phyloP scores from a whole-genome alignment of 306 rosid genomes.

The Gynostemma pentaphyllum region DNA sequence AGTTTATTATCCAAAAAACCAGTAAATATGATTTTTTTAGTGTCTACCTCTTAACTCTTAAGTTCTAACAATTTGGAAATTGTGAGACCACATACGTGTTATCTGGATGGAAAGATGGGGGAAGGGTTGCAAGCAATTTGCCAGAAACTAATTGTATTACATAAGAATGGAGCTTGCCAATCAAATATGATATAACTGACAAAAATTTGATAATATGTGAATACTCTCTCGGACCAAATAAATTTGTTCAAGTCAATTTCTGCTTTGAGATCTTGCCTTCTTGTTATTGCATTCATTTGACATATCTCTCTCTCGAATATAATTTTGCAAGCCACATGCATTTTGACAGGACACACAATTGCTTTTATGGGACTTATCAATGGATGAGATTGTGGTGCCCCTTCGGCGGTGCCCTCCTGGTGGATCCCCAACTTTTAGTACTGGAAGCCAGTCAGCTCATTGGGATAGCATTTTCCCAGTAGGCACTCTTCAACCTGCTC shows the following conservation, averaged over 20 bases:
- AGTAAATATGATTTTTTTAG: too few species aligned
- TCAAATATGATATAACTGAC: too few species aligned
- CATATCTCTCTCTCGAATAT: not conserved
- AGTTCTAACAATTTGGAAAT: too few species aligned
- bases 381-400: conserved; percentile 88
- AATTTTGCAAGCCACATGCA: not conserved
- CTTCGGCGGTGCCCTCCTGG: conserved; percentile 75
- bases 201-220: not conserved
- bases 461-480: conserved; percentile 77
- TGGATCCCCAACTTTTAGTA: conserved; percentile 81
- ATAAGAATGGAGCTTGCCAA: not conserved
- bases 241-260: not conserved
- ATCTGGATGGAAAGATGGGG: too few species aligned
- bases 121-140: too few species aligned
- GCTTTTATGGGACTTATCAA: conserved; percentile 87
- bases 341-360: conserved; percentile 75
- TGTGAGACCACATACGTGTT: too few species aligned
- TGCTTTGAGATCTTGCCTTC: not conserved
- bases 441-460: conserved; percentile 92
- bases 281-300: not conserved
- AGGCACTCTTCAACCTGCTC: conserved; percentile 87
- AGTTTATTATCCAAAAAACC: too few species aligned
- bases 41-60: too few species aligned
- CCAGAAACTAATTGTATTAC: not conserved
- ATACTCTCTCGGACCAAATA: too few species aligned